These are phyloP conservation scores for Rhodotorula sp. DNA, from an alignment of 1,284 basidiomycete species.

Conservation along the genomic window DNA sequence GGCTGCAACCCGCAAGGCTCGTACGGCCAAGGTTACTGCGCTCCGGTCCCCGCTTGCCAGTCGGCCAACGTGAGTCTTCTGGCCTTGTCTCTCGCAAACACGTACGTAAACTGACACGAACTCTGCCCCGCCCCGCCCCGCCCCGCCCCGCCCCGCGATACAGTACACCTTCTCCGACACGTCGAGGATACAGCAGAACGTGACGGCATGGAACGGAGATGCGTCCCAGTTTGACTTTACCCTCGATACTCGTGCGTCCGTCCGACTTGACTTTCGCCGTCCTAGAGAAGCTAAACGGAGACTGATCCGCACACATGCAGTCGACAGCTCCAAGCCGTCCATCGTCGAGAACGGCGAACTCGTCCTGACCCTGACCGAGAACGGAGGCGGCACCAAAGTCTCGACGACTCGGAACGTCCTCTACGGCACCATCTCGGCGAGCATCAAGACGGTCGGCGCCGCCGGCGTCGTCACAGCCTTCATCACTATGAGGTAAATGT, in stretches of 20 bases:
- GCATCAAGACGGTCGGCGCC: slow-evolving; percentile 27
- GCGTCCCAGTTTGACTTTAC: slow-evolving; percentile 31
- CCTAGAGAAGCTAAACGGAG: not conserved
- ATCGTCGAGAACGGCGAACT: slow-evolving; percentile 32
- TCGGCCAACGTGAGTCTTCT: slow-evolving; percentile 20
- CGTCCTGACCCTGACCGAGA: slow-evolving; percentile 30
- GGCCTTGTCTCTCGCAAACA: too few relatives aligned
- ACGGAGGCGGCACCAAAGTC: slow-evolving; percentile 37
- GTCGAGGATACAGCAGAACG: slow-evolving; percentile 26
- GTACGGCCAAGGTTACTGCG: slow-evolving; percentile 32
- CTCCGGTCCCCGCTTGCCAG: slow-evolving; percentile 34
- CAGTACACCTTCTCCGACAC: slow-evolving; percentile 40
- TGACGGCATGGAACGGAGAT: slow-evolving; percentile 30
- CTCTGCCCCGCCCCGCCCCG: too few relatives aligned
- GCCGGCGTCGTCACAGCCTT: slow-evolving; percentile 38
- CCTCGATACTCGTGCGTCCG: slow-evolving; percentile 22
- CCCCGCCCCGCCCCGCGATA: too few relatives aligned
- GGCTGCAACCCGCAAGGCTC: slow-evolving; percentile 35
- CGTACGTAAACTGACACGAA: too few relatives aligned
- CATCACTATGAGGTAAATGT: slow-evolving; percentile 27
- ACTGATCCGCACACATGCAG: not conserved
- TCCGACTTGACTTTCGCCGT: too few relatives aligned
- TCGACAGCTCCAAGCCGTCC: slow-evolving; percentile 25
- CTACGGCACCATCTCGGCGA: slow-evolving; percentile 35
- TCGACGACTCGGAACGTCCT: slow-evolving; percentile 32